These are phyloP conservation scores for Dentipellis sp. DNA, from an alignment of 768 basidiomycete species.

Conservation along the genomic window DNA sequence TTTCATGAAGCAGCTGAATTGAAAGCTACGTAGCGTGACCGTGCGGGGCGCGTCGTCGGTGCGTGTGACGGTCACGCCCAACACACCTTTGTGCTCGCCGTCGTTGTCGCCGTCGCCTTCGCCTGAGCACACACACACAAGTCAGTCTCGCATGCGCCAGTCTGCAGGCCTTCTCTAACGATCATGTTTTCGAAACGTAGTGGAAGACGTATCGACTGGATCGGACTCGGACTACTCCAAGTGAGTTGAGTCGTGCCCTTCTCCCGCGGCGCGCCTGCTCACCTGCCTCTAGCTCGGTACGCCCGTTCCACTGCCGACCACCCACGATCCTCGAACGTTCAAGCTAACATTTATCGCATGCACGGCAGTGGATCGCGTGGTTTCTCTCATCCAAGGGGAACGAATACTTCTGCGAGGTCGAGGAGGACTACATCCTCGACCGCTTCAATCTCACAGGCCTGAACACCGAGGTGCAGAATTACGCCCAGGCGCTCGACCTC, in stretches of 20 bases:
- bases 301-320: not conserved
- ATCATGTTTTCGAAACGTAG: conserved; percentile 35
- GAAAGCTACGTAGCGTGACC: not conserved
- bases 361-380: conserved; percentile 91
- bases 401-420: conserved; percentile 99
- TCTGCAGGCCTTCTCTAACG: not conserved
- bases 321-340: conserved; percentile 10
- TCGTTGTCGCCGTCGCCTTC: not conserved
- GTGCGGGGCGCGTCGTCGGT: not conserved
- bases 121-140: not conserved
- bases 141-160: not conserved
- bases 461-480: conserved; percentile 93
- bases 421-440: conserved; percentile 98
- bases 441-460: conserved; percentile 97
- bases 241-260: conserved; percentile 35
- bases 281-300: conserved; percentile 15
- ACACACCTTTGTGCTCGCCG: not conserved
- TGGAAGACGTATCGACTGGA: conserved; percentile 85
- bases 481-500: conserved; percentile 86
- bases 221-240: conserved; percentile 96
- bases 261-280: not conserved
- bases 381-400: conserved; percentile 96
- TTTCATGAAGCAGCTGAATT: not conserved
- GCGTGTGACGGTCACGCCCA: not conserved
- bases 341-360: no score